Percentiles rank a stretch among this genome's conserved stretches.
phyloP scores from a whole-genome alignment of 169 alveolate genomes.

The Babesia bovis region DNA sequence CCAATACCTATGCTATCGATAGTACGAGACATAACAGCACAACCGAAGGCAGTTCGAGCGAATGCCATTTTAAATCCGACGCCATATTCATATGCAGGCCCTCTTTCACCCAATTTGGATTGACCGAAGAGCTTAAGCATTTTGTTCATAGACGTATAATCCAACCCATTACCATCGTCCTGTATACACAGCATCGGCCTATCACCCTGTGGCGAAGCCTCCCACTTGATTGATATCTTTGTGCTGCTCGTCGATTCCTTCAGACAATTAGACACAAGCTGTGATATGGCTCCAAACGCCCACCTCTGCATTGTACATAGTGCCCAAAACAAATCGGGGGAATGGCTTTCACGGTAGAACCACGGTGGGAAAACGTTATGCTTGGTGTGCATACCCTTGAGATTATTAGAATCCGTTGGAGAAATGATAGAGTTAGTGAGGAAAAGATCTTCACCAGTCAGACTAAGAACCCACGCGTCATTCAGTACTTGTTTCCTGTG shows the following conservation, averaged over 20 bases:
- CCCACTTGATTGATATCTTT: constrained; percentile 70
- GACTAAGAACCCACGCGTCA: constrained; percentile 80
- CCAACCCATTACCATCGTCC: constrained; percentile 84
- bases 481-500: constrained; percentile 73
- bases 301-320: constrained; percentile 79
- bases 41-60: constrained; percentile 83
- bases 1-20: constrained; percentile 85
- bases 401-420: constrained; percentile 55
- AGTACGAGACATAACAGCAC: constrained; percentile 87
- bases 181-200: constrained; percentile 74
- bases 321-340: constrained; percentile 78
- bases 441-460: constrained; percentile 80
- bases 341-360: constrained; percentile 79
- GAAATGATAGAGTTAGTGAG: constrained; percentile 58
- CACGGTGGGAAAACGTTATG: constrained; percentile 69
- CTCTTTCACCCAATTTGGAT: constrained; percentile 49
- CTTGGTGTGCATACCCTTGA: constrained; percentile 45
- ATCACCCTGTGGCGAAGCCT: constrained; percentile 76
- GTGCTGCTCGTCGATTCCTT: constrained; percentile 70
- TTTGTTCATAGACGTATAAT: constrained; percentile 75
- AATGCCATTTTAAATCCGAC: constrained; percentile 86
- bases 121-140: constrained; percentile 80
- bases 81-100: constrained; percentile 77
- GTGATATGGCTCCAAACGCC: constrained; percentile 86
- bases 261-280: constrained; percentile 77